These are phyloP conservation scores for Candida anutae DNA, from an alignment of 1,139 yeast species.

Conservation along the genomic window DNA sequence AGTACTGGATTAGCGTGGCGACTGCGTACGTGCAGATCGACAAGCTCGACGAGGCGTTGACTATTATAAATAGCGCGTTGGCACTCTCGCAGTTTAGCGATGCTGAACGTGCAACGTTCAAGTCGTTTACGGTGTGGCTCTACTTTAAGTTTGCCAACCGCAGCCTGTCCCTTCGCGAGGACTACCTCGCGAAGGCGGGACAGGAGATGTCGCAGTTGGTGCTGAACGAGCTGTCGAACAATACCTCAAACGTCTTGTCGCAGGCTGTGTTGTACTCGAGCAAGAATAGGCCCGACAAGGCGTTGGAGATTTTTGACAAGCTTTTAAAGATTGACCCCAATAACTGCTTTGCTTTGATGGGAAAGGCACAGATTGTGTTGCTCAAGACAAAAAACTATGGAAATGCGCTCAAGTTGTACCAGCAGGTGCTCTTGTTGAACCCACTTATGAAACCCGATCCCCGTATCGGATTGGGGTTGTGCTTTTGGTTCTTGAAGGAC, in stretches of 20 bases:
- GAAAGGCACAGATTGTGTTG: conserved; percentile 77
- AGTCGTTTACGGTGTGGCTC: conserved; percentile 69
- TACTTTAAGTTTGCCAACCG: conserved; percentile 33
- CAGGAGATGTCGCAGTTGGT: conserved; percentile 11
- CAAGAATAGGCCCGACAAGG: conserved; percentile 52
- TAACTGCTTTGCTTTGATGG: conserved; percentile 72
- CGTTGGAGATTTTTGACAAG: conserved; percentile 53
- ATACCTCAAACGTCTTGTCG: conserved; percentile 44
- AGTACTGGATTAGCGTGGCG: conserved; percentile 81
- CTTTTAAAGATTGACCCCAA: conserved; percentile 41
- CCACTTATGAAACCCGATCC: conserved; percentile 87
- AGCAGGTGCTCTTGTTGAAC: conserved; percentile 67
- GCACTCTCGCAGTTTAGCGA: conserved; percentile 31
- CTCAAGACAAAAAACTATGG: conserved; percentile 60
- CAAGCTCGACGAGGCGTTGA: conserved; percentile 53
- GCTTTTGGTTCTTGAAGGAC: conserved; percentile 86
- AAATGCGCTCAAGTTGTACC: conserved; percentile 74
- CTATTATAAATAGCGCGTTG: conserved; percentile 57
- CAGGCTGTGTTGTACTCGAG: conserved; percentile 46
- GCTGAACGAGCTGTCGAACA: conserved; percentile 9
- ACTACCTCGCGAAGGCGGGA: conserved; percentile 14
- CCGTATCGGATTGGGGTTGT: conserved; percentile 87
- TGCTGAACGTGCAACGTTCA: conserved; percentile 47
- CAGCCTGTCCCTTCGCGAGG: conserved; percentile 20
- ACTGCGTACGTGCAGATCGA: conserved; percentile 67